Evolutionary conservation across 257 asterid species (phyloP).

Genomic region (Salvia miltiorrhiza): DNA sequence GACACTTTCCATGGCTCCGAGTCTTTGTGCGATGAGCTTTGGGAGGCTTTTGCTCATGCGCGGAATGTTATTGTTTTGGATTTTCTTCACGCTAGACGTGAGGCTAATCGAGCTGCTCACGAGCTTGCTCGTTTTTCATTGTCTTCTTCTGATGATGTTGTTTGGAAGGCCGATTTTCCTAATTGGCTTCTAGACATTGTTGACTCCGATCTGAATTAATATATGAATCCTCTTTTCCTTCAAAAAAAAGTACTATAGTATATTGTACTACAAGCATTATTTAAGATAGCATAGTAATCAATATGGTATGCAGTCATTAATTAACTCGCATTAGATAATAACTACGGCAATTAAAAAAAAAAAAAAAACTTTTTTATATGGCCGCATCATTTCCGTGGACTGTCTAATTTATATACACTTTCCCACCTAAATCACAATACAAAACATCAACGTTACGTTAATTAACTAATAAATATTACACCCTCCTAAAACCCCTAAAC

Average conservation of each 20-base stretch:
- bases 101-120: too few species aligned
- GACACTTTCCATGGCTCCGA: too few species aligned
- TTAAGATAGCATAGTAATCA: background rate
- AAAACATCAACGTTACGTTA: background rate
- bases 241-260: background rate
- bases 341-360: background rate
- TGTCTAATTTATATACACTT: conserved; percentile 21
- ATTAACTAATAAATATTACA: background rate
- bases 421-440: conserved; percentile 4
- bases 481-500: background rate
- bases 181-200: too few species aligned
- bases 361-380: background rate
- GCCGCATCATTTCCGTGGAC: background rate
- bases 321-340: background rate
- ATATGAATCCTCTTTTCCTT: too few species aligned
- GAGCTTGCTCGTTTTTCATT: too few species aligned
- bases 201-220: too few species aligned
- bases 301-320: background rate
- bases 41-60: too few species aligned
- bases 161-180: too few species aligned
- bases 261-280: background rate
- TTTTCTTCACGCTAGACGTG: too few species aligned
- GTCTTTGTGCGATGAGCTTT: too few species aligned
- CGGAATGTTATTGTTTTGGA: too few species aligned
- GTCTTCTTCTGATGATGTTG: too few species aligned